Base-by-base conservation (phyloP, 164 flowering plant species). In the Liquidambar formosana region DNA sequence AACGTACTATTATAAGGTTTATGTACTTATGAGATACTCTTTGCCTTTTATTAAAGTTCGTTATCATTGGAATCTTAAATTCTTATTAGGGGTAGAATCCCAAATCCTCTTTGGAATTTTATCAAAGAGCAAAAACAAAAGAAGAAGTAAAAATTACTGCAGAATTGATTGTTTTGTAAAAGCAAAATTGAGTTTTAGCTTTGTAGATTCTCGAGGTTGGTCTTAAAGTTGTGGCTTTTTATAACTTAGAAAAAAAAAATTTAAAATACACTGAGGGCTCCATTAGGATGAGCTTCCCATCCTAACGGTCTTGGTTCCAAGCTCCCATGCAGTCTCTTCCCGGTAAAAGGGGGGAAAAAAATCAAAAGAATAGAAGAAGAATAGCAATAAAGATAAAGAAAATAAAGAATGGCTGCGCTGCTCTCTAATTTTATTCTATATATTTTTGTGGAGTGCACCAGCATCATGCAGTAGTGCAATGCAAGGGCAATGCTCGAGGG, bases 131-230 rank as follows among this genome's bases (percentile, higher is more conserved):
- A n/a, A n/a, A 61, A 48, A 53, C 33, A 46, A 51, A 27, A 70
- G 33, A 22, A 18, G 63, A 49, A 59, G 9, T 41, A 25, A 70
- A 14, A 25, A 41, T 2, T n/a, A 61, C 12, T 38, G 15, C 4
- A n/a, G n/a, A n/a, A n/a, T n/a, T n/a, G n/a, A n/a, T n/a, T 21
- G 0, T 26, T 28, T 57, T 19, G 16, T 46, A 57, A 57, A 70
- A 57, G 56, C 15, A 61, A 48, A 68, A 66, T 25, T 25, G 26
- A 22, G 33, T 9, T 67, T 56, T 41, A 66, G 73, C 75, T 73
- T 80, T 76, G 60, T 69, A 65, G 78, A 77, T 71, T 76, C 74
- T 78, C 73, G 65, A 75, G 78, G 74, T 53, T 71, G 80, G 85
- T 81, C 75, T 76, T 68, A 78, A 79, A 82, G 76, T 57, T 75